phyloP scores from a whole-genome alignment of 257 asterid genomes.

The Solanum peruvianum region DNA sequence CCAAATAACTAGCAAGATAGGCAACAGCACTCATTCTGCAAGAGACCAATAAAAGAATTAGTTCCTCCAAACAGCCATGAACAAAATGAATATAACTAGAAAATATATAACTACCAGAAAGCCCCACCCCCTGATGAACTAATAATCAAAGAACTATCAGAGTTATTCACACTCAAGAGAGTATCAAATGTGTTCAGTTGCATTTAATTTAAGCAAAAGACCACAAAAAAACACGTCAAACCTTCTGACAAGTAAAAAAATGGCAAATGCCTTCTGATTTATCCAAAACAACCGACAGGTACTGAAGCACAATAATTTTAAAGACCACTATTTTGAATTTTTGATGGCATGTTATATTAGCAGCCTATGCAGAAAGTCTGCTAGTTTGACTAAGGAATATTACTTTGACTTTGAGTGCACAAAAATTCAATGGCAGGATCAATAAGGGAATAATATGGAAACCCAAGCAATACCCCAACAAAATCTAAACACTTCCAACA shows the following conservation, averaged over 20 bases:
- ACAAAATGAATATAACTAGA: neutral
- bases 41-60: neutral
- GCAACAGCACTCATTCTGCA: conserved; percentile 98
- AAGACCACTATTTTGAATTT: neutral
- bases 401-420: neutral
- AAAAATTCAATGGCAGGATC: neutral
- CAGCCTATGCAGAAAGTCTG: neutral
- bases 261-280: neutral
- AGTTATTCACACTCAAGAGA: neutral
- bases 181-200: neutral
- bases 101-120: neutral
- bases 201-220: neutral
- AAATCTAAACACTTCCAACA: neutral
- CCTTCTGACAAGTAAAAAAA: neutral
- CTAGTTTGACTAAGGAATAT: neutral
- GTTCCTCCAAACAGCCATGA: neutral
- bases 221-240: neutral
- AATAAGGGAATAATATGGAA: neutral
- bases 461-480: neutral
- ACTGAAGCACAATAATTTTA: neutral
- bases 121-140: neutral
- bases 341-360: neutral
- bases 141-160: neutral
- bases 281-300: neutral
- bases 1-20: conserved; percentile 85